phyloP scores from a whole-genome alignment of 306 rosid species.

The Mimosa bimucronata region DNA sequence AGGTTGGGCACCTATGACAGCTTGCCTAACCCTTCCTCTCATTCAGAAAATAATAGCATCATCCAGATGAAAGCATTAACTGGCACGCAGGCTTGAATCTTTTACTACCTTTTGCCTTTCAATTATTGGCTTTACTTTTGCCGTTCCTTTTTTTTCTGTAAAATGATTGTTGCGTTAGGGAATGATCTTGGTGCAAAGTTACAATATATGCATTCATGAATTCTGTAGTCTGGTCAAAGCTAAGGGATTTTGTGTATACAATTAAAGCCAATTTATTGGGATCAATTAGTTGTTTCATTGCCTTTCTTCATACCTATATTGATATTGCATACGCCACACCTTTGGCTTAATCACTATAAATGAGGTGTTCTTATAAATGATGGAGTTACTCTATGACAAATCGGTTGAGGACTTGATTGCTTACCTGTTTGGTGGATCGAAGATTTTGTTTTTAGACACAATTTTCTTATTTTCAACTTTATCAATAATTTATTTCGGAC shows the following conservation, averaged over 20 bases:
- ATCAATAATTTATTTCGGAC: no score
- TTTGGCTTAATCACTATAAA: neutral
- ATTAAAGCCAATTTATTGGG: constrained; percentile 13
- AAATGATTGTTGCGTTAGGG: constrained; percentile 15
- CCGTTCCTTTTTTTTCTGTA: neutral
- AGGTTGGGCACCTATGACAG: constrained; percentile 79
- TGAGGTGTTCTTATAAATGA: neutral
- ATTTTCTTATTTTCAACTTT: no score
- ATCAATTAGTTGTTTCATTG: neutral
- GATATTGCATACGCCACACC: neutral
- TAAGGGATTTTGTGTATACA: constrained; percentile 38
- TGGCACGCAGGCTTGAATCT: constrained; percentile 87
- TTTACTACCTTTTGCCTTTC: neutral
- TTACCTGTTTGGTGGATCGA: neutral
- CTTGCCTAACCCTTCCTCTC: constrained; percentile 49
- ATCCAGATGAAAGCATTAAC: constrained; percentile 92
- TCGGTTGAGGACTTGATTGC: neutral
- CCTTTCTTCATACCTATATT: neutral
- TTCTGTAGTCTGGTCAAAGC: constrained; percentile 9
- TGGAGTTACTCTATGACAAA: neutral
- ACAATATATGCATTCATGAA: constrained; percentile 5
- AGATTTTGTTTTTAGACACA: constrained; percentile 13
- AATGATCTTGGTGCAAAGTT: constrained; percentile 30
- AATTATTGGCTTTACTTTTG: neutral
- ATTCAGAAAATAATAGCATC: constrained; percentile 49